phyloP scores from a whole-genome alignment of 768 basidiomycete genomes.

The Porpolomopsis calyptriformis region DNA sequence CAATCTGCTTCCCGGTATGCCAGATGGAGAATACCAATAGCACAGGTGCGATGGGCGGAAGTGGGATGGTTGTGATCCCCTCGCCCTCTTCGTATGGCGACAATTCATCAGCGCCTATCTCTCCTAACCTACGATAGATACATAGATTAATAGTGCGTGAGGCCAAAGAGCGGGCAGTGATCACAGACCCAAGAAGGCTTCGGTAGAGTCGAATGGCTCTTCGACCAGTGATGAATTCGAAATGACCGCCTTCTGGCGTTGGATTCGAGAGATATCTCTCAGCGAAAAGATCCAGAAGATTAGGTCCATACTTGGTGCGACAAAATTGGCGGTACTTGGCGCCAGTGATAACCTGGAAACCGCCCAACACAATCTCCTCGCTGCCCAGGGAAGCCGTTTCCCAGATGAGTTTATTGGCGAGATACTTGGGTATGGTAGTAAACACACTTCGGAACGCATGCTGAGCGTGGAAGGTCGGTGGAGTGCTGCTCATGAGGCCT shows the following conservation, averaged over 20 bases:
- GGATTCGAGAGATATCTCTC: not conserved
- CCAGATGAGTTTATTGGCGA: conserved; percentile 1
- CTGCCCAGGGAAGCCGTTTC: not conserved
- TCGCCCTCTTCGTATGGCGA: not conserved
- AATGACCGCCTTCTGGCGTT: not conserved
- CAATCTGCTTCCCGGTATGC: not conserved
- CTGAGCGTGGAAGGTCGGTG: no score
- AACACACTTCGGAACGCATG: not conserved
- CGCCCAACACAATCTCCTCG: conserved; percentile 3
- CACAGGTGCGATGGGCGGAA: conserved; percentile 2
- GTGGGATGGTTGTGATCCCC: not conserved
- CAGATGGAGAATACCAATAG: conserved; percentile 3
- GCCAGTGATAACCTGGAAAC: conserved; percentile 2
- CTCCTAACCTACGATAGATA: not conserved
- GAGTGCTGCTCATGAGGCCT: not conserved
- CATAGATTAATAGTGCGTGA: not conserved
- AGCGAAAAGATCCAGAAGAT: not conserved
- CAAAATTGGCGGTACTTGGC: conserved; percentile 4
- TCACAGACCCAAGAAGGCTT: conserved; percentile 1
- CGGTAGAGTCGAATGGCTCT: not conserved
- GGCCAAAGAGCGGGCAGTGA: not conserved
- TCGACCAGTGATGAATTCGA: not conserved
- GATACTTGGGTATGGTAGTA: not conserved
- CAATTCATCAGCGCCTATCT: not conserved
- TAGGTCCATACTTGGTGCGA: conserved; percentile 2